Percentiles rank a stretch among this genome's conserved stretches.
Evolutionary conservation across 495 filamentous ascomycete species (phyloP).

Genomic region (Penicillium arizonense): DNA sequence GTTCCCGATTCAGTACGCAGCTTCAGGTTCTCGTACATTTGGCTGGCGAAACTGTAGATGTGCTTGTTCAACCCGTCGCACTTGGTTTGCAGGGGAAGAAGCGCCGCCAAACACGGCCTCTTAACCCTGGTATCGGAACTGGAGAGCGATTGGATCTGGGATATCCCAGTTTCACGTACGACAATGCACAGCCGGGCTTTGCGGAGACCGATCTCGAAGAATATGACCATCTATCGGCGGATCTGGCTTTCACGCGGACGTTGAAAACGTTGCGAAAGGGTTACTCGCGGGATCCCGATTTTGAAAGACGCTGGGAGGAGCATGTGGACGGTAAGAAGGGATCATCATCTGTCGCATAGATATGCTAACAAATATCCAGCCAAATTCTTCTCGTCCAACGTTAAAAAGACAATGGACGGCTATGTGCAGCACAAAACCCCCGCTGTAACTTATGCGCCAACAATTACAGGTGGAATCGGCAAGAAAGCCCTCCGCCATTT

Average conservation of each 20-base stretch:
- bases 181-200: slow-evolving; percentile 52
- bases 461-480: slow-evolving; percentile 74
- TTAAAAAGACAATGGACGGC: slow-evolving; percentile 49
- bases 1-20: slow-evolving; percentile 45
- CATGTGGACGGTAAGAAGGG: slow-evolving; percentile 51
- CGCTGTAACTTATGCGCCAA: slow-evolving; percentile 55
- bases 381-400: slow-evolving; percentile 47
- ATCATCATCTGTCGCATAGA: no score
- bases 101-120: slow-evolving; percentile 41
- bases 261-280: slow-evolving; percentile 51
- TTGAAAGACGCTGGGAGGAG: slow-evolving; percentile 59
- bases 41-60: slow-evolving; percentile 45
- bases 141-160: slow-evolving; percentile 44
- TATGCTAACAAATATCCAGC: slow-evolving; percentile 16
- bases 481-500: slow-evolving; percentile 63
- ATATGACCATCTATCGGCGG: slow-evolving; percentile 51
- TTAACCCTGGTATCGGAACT: slow-evolving; percentile 54
- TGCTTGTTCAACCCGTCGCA: slow-evolving; percentile 47
- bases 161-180: slow-evolving; percentile 48
- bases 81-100: slow-evolving; percentile 64
- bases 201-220: slow-evolving; percentile 52
- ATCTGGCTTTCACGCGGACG: slow-evolving; percentile 56
- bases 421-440: slow-evolving; percentile 51
- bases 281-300: slow-evolving; percentile 57
- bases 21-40: slow-evolving; percentile 55